These are phyloP conservation scores for Pseudomassariella vexata DNA, from an alignment of 2,329 filamentous ascomycete species.

Conservation along the genomic window DNA sequence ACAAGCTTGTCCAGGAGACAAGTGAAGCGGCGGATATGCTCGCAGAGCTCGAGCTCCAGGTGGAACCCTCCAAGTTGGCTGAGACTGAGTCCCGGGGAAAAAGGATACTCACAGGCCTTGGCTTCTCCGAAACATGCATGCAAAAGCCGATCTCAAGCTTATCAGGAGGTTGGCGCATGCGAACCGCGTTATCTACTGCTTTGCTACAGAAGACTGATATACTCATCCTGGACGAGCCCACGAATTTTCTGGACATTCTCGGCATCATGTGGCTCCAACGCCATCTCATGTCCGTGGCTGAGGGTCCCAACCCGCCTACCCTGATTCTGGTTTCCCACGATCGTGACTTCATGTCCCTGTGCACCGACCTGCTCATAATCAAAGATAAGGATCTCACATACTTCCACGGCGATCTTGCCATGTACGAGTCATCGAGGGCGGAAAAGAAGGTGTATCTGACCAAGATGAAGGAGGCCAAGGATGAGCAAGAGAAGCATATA, in stretches of 20 bases:
- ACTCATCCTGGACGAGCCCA: conserved; percentile 79
- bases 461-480: conserved; percentile 76
- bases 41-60: conserved; percentile 59
- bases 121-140: conserved; percentile 61
- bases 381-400: conserved; percentile 66
- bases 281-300: conserved; percentile 56
- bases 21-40: conserved; percentile 66
- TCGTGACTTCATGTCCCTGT: conserved; percentile 70
- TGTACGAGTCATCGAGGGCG: conserved; percentile 63
- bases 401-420: conserved; percentile 68
- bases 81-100: conserved; percentile 62
- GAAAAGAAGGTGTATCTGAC: conserved; percentile 63
- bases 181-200: conserved; percentile 57
- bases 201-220: conserved; percentile 71
- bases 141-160: conserved; percentile 56
- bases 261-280: conserved; percentile 81
- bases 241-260: conserved; percentile 77
- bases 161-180: conserved; percentile 75
- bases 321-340: conserved; percentile 81
- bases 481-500: conserved; percentile 74
- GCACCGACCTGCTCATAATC: conserved; percentile 73
- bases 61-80: conserved; percentile 60
- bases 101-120: conserved; percentile 62
- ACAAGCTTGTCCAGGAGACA: conserved; percentile 57
- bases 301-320: conserved; percentile 51